phyloP scores from a whole-genome alignment of 164 flowering plant genomes.

The Kingdonia uniflora region DNA sequence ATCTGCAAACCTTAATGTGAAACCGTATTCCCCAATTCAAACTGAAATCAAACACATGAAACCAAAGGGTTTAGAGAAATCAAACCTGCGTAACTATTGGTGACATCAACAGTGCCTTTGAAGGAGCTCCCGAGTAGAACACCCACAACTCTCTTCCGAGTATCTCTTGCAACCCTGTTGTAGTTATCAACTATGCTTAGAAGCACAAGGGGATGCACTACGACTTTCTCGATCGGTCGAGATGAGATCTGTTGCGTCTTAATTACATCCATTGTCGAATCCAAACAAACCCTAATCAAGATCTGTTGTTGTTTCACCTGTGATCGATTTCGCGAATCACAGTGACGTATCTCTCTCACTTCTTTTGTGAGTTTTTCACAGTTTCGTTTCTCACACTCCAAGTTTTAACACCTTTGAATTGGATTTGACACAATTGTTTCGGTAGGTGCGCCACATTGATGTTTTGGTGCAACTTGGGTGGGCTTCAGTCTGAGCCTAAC shows the following conservation, averaged over 20 bases:
- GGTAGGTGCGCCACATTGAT: too few species aligned
- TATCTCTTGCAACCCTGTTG: constrained; percentile 80
- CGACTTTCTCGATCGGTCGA: constrained; percentile 73
- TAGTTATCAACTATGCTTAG: constrained; percentile 95
- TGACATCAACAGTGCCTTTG: constrained; percentile 82
- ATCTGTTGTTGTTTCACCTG: background rate
- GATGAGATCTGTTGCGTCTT: constrained; percentile 77
- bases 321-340: background rate
- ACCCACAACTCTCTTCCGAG: constrained; percentile 79
- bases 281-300: background rate
- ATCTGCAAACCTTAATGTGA: too few species aligned
- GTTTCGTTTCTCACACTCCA: too few species aligned
- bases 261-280: constrained; percentile 59
- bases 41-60: too few species aligned
- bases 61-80: background rate
- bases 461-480: too few species aligned
- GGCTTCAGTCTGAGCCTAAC: too few species aligned
- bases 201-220: constrained; percentile 87
- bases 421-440: too few species aligned
- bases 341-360: too few species aligned
- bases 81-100: constrained; percentile 88
- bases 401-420: too few species aligned
- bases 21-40: too few species aligned
- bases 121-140: constrained; percentile 75
- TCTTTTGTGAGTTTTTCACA: too few species aligned